Evolutionary conservation across 345 rosid genomes (phyloP), one percentile per base, ranked within the genome.

Genomic region (Brassica nigra): DNA sequence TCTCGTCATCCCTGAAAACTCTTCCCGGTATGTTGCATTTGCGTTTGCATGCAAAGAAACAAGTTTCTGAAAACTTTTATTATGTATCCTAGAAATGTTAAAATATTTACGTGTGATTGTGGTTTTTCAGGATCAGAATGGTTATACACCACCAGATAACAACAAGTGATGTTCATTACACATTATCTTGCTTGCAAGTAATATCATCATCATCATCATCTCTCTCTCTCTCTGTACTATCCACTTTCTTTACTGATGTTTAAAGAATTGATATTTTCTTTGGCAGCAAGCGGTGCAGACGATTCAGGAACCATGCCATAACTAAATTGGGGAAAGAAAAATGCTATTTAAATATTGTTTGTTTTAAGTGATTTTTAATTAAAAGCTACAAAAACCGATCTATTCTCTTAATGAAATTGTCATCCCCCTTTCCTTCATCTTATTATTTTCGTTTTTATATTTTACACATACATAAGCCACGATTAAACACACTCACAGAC

Each of bases 121-220:
- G 4, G 3, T 5, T 12, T 49, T 1, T 33, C 93, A 95, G 97
- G 37, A 84, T 92, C 37, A 85, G 97, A 81, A 83, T 91, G 80
- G 98, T 92, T 15, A 75, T 92, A 47, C 97, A 92, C 83, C 88
- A 94, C 81, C 98, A 94, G 63, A 87, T 95, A 78, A 92, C 97
- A 15, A 76, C 85, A 65, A 88, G 85, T 37, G 99, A 95, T 76
- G 93, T 92, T 76, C 92, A 90, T 20, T 88, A 90, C 75, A 77
- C 91, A 18, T 36, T 92, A 65, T 88, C 95, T 36, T 89, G 97
- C 89, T 72, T 95, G 36, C 87, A 89, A 91, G 97, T 89, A 76
- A 85, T 30, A 16, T 62, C 16, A 33, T 39, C 2, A 39, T 39
- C 0, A 10, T 29, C 49, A 68, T 70, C 49, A 68, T 70, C 6